These are phyloP conservation scores for Poa annua DNA, from an alignment of 176 grass and related monocot species.

Conservation along the genomic window DNA sequence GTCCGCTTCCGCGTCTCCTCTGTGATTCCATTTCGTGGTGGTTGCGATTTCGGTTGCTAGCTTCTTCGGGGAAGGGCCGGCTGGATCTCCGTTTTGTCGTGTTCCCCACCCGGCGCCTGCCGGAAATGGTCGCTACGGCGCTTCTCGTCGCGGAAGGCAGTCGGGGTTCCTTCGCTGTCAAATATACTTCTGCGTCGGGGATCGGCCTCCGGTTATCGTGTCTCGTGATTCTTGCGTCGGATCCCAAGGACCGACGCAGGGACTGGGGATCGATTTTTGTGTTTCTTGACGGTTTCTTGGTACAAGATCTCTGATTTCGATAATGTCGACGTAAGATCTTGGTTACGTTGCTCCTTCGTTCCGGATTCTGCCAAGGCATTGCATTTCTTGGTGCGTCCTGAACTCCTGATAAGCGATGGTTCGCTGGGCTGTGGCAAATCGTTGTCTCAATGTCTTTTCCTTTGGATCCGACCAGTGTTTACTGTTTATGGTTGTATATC, in stretches of 20 bases:
- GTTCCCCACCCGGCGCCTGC: neutral
- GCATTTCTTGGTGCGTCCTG: neutral
- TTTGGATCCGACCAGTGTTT: too few species aligned
- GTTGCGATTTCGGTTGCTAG: neutral
- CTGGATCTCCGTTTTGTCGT: neutral
- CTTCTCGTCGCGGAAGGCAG: neutral
- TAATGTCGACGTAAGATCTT: neutral
- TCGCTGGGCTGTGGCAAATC: neutral
- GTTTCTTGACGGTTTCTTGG: slow-evolving; percentile 34
- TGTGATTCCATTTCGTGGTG: neutral
- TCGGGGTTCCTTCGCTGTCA: neutral
- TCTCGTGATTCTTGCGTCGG: neutral
- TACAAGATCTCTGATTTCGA: neutral
- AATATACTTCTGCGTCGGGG: neutral
- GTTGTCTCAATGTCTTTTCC: neutral
- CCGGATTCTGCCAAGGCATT: neutral
- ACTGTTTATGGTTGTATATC: too few species aligned
- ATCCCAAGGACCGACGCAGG: neutral
- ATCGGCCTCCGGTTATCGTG: neutral
- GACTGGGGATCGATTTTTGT: neutral
- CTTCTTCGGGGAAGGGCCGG: neutral
- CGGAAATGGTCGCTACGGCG: neutral
- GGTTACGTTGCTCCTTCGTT: neutral
- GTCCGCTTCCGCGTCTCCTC: slow-evolving; percentile 30
- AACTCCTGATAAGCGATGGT: neutral